phyloP scores from a whole-genome alignment of 2,329 filamentous ascomycete species.

The Mycosphaerella sp. region DNA sequence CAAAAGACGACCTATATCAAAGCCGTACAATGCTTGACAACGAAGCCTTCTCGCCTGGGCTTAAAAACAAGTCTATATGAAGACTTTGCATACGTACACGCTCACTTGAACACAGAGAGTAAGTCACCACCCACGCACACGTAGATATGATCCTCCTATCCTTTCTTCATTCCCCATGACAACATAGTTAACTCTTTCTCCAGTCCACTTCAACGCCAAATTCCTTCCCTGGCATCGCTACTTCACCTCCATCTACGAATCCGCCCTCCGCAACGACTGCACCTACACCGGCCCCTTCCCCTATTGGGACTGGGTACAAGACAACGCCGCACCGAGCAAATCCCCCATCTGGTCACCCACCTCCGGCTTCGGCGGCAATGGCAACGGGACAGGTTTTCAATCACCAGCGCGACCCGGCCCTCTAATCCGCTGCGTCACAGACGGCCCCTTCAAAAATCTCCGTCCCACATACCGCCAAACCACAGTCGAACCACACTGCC shows the following conservation, averaged over 20 bases:
- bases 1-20: slow-evolving; percentile 25
- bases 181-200: slow-evolving; percentile 10
- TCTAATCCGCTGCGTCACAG: slow-evolving; percentile 18
- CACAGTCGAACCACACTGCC: slow-evolving; percentile 20
- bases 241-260: slow-evolving; percentile 39
- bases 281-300: slow-evolving; percentile 36
- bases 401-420: neutral
- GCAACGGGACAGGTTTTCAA: slow-evolving; percentile 7
- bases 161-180: neutral
- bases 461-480: slow-evolving; percentile 14
- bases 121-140: neutral
- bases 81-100: slow-evolving; percentile 13
- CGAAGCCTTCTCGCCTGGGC: slow-evolving; percentile 23
- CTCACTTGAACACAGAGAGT: neutral
- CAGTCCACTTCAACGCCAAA: slow-evolving; percentile 16
- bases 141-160: neutral
- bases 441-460: slow-evolving; percentile 25
- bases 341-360: slow-evolving; percentile 12
- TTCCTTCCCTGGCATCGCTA: slow-evolving; percentile 40
- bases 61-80: slow-evolving; percentile 18
- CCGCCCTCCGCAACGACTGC: slow-evolving; percentile 38
- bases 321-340: neutral
- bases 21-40: slow-evolving; percentile 30
- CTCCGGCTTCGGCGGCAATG: slow-evolving; percentile 22
- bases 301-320: slow-evolving; percentile 28